These are phyloP conservation scores for Mycothermus thermophilus DNA, from an alignment of 495 filamentous ascomycete genomes.

Conservation along the genomic window DNA sequence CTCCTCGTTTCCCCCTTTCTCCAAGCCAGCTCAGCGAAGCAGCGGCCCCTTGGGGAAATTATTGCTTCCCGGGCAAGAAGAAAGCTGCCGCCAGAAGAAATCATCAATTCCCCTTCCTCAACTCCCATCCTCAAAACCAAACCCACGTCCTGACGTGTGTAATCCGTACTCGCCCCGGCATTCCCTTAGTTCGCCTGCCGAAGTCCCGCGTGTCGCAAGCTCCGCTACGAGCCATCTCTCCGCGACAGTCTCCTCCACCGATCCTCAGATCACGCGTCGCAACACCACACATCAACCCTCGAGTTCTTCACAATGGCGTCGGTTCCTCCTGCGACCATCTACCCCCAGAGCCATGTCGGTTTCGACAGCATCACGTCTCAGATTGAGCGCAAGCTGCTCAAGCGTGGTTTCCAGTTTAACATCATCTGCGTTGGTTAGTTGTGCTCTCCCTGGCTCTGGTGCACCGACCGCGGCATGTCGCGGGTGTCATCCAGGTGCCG, in stretches of 20 bases:
- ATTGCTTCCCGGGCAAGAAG: constrained; percentile 35
- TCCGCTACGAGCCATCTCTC: no score
- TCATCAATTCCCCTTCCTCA: constrained; percentile 17
- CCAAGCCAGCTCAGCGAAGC: constrained; percentile 18
- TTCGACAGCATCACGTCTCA: constrained; percentile 98
- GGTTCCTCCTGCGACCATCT: constrained; percentile 42
- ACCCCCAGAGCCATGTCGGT: constrained; percentile 93
- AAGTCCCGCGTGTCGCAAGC: no score
- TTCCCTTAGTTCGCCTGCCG: no score
- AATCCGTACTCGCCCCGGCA: no score
- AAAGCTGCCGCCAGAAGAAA: constrained; percentile 23
- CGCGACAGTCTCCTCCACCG: no score
- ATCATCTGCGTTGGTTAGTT: constrained; percentile 97
- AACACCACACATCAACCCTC: no score
- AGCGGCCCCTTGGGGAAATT: constrained; percentile 38
- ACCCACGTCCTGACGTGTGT: no score
- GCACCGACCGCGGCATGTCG: no score
- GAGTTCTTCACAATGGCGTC: constrained; percentile 35
- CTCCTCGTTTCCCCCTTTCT: constrained; percentile 29
- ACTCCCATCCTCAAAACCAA: no score
- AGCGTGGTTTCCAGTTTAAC: constrained; percentile 99
- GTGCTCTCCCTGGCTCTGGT: neutral
- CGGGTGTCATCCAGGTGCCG: constrained; percentile 2
- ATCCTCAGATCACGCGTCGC: no score
- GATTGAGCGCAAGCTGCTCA: constrained; percentile 97